A percentile compares a stretch with the other conserved stretches of the same genome.
phyloP scores from a whole-genome alignment of 2,329 filamentous ascomycete genomes.

The Xylariomycetidae sp. region DNA sequence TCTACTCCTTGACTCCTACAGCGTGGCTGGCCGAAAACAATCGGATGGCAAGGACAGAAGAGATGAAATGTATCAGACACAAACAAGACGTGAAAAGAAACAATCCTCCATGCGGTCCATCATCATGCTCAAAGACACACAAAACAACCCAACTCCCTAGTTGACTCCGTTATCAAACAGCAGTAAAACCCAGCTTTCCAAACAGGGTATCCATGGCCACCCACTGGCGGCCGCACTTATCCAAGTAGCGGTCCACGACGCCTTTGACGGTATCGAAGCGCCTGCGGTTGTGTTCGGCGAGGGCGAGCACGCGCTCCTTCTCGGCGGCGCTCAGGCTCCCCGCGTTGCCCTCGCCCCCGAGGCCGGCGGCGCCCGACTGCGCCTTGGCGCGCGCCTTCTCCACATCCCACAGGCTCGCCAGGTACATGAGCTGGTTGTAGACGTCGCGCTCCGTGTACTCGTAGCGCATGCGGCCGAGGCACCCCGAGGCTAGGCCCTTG shows the following conservation, averaged over 20 bases:
- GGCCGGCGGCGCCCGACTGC: slow-evolving; percentile 39
- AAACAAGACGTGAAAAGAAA: not conserved
- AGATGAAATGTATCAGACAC: not conserved
- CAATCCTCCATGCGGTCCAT: not conserved
- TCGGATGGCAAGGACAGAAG: not conserved
- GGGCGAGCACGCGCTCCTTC: slow-evolving; percentile 60
- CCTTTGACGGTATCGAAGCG: slow-evolving; percentile 73
- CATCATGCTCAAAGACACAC: too few species aligned
- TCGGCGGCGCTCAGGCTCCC: slow-evolving; percentile 44
- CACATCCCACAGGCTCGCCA: slow-evolving; percentile 79
- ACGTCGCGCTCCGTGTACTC: slow-evolving; percentile 84
- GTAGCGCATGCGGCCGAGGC: slow-evolving; percentile 81
- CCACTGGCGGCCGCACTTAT: slow-evolving; percentile 88
- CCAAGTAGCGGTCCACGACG: slow-evolving; percentile 77
- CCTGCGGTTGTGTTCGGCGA: slow-evolving; percentile 77
- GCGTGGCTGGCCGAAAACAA: too few species aligned
- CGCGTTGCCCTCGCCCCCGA: slow-evolving; percentile 18
- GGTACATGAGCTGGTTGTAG: slow-evolving; percentile 93
- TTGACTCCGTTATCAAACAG: too few species aligned
- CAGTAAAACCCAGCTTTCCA: slow-evolving; percentile 55
- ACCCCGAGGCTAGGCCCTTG: slow-evolving; percentile 77
- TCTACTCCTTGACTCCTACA: too few species aligned
- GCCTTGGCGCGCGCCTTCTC: slow-evolving; percentile 66
- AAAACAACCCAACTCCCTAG: too few species aligned
- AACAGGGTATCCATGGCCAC: slow-evolving; percentile 91